A percentile compares a stretch with the other conserved stretches of the same genome.
These are phyloP conservation scores for Fraxinus greggii DNA, from an alignment of 305 asterid species.

Conservation along the genomic window DNA sequence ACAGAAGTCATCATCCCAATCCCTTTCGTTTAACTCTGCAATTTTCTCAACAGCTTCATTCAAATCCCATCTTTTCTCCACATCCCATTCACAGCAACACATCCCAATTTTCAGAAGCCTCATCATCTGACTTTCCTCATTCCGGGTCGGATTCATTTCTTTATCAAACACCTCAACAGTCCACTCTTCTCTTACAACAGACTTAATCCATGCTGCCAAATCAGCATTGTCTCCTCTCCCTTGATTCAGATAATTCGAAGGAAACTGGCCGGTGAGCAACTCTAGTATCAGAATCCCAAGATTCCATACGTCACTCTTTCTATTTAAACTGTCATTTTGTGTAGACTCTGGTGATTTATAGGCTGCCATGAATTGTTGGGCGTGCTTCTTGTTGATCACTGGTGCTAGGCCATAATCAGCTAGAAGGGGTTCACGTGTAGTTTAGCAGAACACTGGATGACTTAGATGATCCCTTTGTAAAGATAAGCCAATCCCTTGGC, in stretches of 20 bases:
- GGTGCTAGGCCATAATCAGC: constrained; percentile 40
- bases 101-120: constrained; percentile 40
- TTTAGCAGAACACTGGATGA: constrained; percentile 40
- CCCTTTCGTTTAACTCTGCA: constrained; percentile 34
- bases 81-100: constrained; percentile 38
- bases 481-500: constrained; percentile 39
- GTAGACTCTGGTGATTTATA: constrained; percentile 39
- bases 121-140: constrained; percentile 36
- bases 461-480: constrained; percentile 31
- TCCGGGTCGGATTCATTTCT: constrained; percentile 28
- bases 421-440: constrained; percentile 27
- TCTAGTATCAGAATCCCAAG: constrained; percentile 45
- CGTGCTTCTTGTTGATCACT: constrained; percentile 37
- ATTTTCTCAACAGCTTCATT: constrained; percentile 33
- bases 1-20: constrained; percentile 24
- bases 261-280: constrained; percentile 38
- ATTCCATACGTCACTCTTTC: constrained; percentile 44
- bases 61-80: constrained; percentile 38
- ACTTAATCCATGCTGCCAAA: constrained; percentile 42
- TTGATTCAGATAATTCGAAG: constrained; percentile 33
- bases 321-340: constrained; percentile 15
- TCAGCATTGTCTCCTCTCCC: constrained; percentile 35
- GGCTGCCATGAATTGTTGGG: constrained; percentile 42
- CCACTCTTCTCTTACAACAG: constrained; percentile 48
- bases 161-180: constrained; percentile 41